Percentiles rank a stretch among this genome's conserved stretches.
Conservation (phyloP, 192 early-diverging fungal genomes). For the Phlyctochytrium bullatum region DNA sequence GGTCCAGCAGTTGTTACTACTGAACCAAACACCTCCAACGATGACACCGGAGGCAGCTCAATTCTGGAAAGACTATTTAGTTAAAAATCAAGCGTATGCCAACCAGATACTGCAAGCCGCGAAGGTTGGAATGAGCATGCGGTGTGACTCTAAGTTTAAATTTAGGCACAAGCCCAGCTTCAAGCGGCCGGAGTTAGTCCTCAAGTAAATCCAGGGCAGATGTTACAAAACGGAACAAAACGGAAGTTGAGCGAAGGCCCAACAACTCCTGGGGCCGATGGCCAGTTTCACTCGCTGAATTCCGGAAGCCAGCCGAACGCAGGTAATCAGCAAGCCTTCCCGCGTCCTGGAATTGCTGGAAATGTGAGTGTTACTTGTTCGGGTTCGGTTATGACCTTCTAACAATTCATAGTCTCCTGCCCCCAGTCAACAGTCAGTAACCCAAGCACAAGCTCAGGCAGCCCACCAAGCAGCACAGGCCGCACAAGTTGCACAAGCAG, state of each 20-base stretch:
- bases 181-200: neutral
- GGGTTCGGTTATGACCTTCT: too few species aligned
- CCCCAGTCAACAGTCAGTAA: too few species aligned
- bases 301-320: neutral
- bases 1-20: neutral
- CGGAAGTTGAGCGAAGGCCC: conserved; percentile 6
- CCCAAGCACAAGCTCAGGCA: too few species aligned
- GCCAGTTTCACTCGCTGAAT: neutral
- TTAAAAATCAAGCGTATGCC: neutral
- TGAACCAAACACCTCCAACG: neutral
- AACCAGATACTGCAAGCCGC: neutral
- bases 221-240: conserved; percentile 2
- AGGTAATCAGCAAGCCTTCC: too few species aligned
- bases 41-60: neutral
- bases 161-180: neutral
- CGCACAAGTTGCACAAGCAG: too few species aligned
- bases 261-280: neutral
- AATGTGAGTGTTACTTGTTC: too few species aligned
- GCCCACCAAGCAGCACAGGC: too few species aligned
- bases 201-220: neutral
- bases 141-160: neutral
- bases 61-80: conserved; percentile 1
- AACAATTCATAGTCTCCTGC: too few species aligned
- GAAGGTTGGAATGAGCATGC: neutral
- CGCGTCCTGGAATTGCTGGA: too few species aligned